Percentiles rank a stretch among this genome's conserved stretches.
phyloP scores from a whole-genome alignment of 805 yeast species.

The Saccharomycopsis sp. region DNA sequence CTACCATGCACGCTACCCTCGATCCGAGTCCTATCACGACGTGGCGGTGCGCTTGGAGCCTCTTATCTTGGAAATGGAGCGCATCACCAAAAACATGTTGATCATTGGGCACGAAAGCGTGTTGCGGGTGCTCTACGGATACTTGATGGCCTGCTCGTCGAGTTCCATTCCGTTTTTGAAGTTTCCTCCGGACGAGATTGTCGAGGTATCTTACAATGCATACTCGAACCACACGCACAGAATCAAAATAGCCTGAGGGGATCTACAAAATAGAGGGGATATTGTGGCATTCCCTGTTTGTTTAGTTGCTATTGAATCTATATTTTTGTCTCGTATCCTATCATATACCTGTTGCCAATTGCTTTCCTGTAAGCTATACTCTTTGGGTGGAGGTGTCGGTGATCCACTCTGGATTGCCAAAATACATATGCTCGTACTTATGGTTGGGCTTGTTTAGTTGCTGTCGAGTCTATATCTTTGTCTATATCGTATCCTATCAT shows the following conservation, averaged over 20 bases:
- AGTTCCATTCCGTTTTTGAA: conserved; percentile 74
- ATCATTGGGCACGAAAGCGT: conserved; percentile 93
- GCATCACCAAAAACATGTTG: conserved; percentile 79
- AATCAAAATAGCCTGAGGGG: conserved; percentile 30
- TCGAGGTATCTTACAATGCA: conserved; percentile 83
- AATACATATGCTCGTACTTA: too few relatives aligned
- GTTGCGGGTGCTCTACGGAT: conserved; percentile 84
- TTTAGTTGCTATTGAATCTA: too few relatives aligned
- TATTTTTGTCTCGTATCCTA: too few relatives aligned
- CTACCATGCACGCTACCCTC: conserved; percentile 84
- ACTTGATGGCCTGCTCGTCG: conserved; percentile 86
- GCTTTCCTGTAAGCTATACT: too few relatives aligned
- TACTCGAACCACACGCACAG: conserved; percentile 65
- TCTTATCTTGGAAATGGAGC: conserved; percentile 84
- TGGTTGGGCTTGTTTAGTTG: too few relatives aligned
- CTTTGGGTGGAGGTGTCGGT: too few relatives aligned
- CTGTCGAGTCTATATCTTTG: too few relatives aligned
- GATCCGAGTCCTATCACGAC: conserved; percentile 95
- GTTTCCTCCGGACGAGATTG: conserved; percentile 76
- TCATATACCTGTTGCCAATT: too few relatives aligned
- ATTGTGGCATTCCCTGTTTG: too few relatives aligned
- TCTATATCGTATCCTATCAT: too few relatives aligned
- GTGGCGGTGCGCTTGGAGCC: conserved; percentile 93
- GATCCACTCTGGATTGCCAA: too few relatives aligned
- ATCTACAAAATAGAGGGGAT: too few relatives aligned